phyloP scores from a whole-genome alignment of 192 early-diverging fungal genomes.

The Dissophora globulifera region DNA sequence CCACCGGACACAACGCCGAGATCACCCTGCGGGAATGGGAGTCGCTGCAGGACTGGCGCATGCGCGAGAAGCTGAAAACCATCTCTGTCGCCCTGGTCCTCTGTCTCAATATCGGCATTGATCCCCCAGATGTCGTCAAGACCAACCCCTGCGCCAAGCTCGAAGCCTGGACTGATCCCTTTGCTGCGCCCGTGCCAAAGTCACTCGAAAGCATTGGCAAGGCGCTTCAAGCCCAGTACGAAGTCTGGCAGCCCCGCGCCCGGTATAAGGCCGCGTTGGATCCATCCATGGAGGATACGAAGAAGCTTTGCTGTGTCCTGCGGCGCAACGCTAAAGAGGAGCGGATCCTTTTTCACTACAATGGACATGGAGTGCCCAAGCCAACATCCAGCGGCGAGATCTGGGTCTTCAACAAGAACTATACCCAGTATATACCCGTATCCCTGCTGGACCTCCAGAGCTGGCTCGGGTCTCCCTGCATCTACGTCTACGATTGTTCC shows the following conservation, averaged over 20 bases:
- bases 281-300: constrained; percentile 92
- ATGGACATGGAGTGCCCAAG: constrained; percentile 97
- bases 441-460: constrained; percentile 90
- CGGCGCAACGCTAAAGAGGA: constrained; percentile 91
- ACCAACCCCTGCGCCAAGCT: constrained; percentile 89
- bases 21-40: constrained; percentile 44
- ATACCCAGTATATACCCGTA: constrained; percentile 98
- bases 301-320: constrained; percentile 86
- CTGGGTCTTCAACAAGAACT: constrained; percentile 98
- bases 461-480: constrained; percentile 94
- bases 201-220: constrained; percentile 90
- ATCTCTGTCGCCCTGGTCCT: constrained; percentile 87
- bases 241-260: constrained; percentile 86
- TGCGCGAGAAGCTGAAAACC: constrained; percentile 78
- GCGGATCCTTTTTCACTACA: constrained; percentile 96
- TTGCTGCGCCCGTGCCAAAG: constrained; percentile 76
- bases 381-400: constrained; percentile 95
- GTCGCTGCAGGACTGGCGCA: constrained; percentile 64
- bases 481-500: constrained; percentile 98
- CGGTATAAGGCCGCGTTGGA: constrained; percentile 87
- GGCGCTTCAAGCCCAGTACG: constrained; percentile 93
- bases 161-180: constrained; percentile 97
- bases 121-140: constrained; percentile 93
- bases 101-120: constrained; percentile 95
- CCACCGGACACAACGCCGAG: constrained; percentile 45